Evolutionary conservation across 371 early-diverging fungal genomes (phyloP), one percentile per base, ranked within the genome.

Genomic region (Chytridiales sp.): DNA sequence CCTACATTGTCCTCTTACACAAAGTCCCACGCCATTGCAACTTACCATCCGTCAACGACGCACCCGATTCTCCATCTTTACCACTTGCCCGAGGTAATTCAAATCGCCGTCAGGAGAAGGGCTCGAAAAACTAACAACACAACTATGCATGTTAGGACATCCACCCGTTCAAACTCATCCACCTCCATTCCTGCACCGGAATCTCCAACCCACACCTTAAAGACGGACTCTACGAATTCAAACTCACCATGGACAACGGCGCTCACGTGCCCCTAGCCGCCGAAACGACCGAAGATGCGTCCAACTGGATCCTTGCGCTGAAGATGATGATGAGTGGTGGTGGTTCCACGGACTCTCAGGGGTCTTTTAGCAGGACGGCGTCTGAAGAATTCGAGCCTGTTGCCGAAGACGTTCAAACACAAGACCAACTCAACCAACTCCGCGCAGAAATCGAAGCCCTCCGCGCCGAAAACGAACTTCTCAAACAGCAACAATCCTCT

Each of bases 51-150:
- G 11, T 4, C 19, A 15, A 42, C 52, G 21, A 27, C 29, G 17
- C 31, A 38, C 3, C 61, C 56, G 26, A 34, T 66, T 9, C 49
- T 66, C 15, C 66, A 66, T 0, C 30, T 66, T 11, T 66, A 66
- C 30, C 35, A 47, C 21, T 60, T 61, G 1, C 29, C 29, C 22
- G 35, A 50, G 27, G 62, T 62, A 22, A 31, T n/a, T n/a, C n/a
- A n/a, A n/a, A n/a, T n/a, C n/a, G n/a, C n/a, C n/a, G n/a, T n/a
- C n/a, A n/a, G n/a, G 29, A 46, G 13, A 22, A 49, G 9, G 13
- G 49, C 9, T 8, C n/a, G 11, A 11, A 39, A n/a, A 13, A n/a
- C 39, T 44, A 21, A 44, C 44, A 38, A 38, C 11, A 9, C n/a
- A 11, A 38, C 17, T 38, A 11, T 17, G 13, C 19, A 41, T 9